Percentiles rank a stretch among this genome's conserved stretches.
These are phyloP conservation scores for Prunus padus DNA, from an alignment of 306 rosid species.

Conservation along the genomic window DNA sequence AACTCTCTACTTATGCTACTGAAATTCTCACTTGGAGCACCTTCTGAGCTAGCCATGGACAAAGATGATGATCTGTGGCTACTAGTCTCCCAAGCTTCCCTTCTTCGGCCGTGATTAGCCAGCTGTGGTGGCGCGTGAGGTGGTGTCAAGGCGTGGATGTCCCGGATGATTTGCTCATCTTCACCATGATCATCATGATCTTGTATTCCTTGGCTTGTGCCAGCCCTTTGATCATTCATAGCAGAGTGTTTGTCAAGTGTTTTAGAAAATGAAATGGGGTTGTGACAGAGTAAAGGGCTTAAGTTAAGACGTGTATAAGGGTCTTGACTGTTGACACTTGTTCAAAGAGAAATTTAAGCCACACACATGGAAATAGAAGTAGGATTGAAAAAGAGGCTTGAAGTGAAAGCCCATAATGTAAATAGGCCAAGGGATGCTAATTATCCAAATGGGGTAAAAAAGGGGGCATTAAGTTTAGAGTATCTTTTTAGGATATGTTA, in stretches of 20 bases:
- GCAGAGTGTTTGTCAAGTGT: not conserved
- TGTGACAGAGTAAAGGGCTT: not conserved
- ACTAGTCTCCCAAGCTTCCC: slow-evolving; percentile 61
- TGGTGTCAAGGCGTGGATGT: slow-evolving; percentile 82
- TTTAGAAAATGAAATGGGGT: not conserved
- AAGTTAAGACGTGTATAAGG: not conserved
- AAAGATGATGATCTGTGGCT: slow-evolving; percentile 56
- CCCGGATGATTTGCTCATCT: slow-evolving; percentile 52
- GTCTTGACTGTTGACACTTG: not conserved
- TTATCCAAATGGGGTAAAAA: not conserved
- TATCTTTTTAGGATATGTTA: not conserved
- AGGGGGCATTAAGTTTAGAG: not conserved
- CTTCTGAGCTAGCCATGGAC: slow-evolving; percentile 59
- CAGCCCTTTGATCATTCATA: slow-evolving; percentile 44
- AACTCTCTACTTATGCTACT: slow-evolving; percentile 84
- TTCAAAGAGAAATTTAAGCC: not conserved
- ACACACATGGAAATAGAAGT: not conserved
- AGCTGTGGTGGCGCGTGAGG: slow-evolving; percentile 34
- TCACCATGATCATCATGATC: slow-evolving; percentile 36
- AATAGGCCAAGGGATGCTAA: not conserved
- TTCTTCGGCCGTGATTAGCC: slow-evolving; percentile 36
- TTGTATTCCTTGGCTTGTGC: slow-evolving; percentile 34
- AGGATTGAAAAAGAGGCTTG: not conserved
- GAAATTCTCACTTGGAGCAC: slow-evolving; percentile 63
- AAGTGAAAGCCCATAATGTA: slow-evolving; percentile 4